Evolutionary conservation across 139 green algal genomes (phyloP), one percentile per base, ranked within the genome.

Genomic region (Asterochloris erici): DNA sequence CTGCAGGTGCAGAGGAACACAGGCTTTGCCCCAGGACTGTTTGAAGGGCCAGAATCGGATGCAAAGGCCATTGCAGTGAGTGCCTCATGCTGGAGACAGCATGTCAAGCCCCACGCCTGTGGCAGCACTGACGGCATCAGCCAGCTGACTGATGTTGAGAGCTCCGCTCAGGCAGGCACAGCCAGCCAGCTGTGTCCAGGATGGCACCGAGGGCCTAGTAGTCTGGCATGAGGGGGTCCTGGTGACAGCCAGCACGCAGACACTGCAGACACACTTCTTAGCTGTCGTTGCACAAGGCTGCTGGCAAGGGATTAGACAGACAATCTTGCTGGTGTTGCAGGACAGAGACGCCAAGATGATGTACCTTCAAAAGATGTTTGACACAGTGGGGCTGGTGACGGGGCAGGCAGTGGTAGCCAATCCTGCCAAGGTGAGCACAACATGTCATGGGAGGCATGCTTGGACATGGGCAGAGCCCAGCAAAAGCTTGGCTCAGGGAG

Each of bases 331-430:
- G 38, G 38, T 54, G 38, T 54, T 84, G 62, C 85, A 95, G 91
- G 93, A 96, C 83, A 96, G 95, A 81, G 93, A 95, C 14, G 83
- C 81, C 9, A 97, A 97, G 69, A 83, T 96, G 13, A 68, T 84
- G 0, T 97, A 94, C 85, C 83, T 97, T n/a, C 83, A 73, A 24
- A 97, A 97, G 82, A 92, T 95, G 29, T 91, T 96, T 74, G 85
- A 91, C 26, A 87, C 87, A 2, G 91, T 97, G 27, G 82, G 80
- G n/a, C 61, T 90, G 1, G 79, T 77, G 10, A 71, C 93, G 1
- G 79, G 85, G 10, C 38, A 92, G 74, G 76, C 82, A 47, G 90
- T 96, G 19, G 86, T 90, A 17, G 94, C 91, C 19, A 90, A 90
- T 13, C 92, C 94, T 9, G 81, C 89, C 64, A 96, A 96, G 88